Percentiles rank a stretch among this genome's conserved stretches.
Evolutionary conservation across 352 stramenopile genomes (phyloP).

Genomic region (Globisporangium parvum): DNA sequence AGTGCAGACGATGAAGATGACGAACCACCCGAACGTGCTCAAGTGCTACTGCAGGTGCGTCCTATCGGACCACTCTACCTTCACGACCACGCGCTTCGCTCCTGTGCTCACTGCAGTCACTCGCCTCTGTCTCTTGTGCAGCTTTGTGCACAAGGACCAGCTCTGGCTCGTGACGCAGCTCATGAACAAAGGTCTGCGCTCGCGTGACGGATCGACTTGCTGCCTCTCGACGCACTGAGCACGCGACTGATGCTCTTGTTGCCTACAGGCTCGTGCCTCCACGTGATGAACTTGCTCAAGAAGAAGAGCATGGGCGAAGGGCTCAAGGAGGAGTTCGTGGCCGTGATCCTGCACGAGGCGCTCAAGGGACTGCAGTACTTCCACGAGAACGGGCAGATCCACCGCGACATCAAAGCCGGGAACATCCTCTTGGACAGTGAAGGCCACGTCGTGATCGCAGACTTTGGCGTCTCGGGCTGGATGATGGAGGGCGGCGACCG

Average conservation of each 20-base stretch:
- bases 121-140: constrained; percentile 11
- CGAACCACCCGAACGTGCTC: constrained; percentile 97
- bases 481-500: constrained; percentile 94
- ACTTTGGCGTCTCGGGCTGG: constrained; percentile 99
- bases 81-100: not conserved
- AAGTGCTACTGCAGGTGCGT: constrained; percentile 91
- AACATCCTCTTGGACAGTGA: constrained; percentile 94
- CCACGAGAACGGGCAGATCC: constrained; percentile 98
- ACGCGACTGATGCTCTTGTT: not conserved
- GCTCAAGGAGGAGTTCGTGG: constrained; percentile 93
- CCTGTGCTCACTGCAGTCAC: not conserved
- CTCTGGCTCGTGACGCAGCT: constrained; percentile 98
- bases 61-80: too few species aligned
- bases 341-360: constrained; percentile 96
- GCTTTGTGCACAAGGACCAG: constrained; percentile 96
- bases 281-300: constrained; percentile 94
- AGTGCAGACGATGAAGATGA: constrained; percentile 98
- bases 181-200: constrained; percentile 94
- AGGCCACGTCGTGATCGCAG: constrained; percentile 95
- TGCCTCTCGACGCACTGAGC: not conserved
- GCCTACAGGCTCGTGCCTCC: constrained; percentile 87
- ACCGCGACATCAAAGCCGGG: constrained; percentile 98
- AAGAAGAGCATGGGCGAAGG: constrained; percentile 87
- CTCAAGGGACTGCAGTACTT: constrained; percentile 98
- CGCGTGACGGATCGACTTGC: not conserved